A percentile compares a stretch with the other conserved stretches of the same genome.
These are phyloP conservation scores for Vigna reflexopilosa DNA, from an alignment of 306 rosid species.

Conservation along the genomic window DNA sequence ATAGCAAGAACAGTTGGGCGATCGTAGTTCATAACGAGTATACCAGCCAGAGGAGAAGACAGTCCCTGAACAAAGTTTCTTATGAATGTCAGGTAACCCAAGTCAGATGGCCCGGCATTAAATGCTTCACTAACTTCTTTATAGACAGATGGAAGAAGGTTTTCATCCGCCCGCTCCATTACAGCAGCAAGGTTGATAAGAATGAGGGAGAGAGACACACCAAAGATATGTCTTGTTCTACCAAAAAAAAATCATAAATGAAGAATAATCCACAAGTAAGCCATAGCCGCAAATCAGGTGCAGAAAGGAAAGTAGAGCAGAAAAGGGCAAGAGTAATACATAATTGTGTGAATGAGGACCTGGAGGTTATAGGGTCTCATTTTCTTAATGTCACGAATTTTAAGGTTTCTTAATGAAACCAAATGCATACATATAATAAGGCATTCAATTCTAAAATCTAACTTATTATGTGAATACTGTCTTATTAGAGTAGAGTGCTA, in stretches of 20 bases:
- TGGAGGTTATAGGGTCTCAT: slow-evolving; percentile 14
- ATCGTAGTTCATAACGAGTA: slow-evolving; percentile 75
- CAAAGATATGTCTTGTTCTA: slow-evolving; percentile 65
- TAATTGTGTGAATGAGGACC: slow-evolving; percentile 9
- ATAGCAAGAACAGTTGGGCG: slow-evolving; percentile 86
- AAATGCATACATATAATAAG: not conserved
- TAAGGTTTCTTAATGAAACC: not conserved
- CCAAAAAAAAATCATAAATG: slow-evolving; percentile 1
- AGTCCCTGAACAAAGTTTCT: slow-evolving; percentile 87
- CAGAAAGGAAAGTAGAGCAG: not conserved
- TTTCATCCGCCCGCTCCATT: slow-evolving; percentile 95
- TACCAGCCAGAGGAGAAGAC: slow-evolving; percentile 91
- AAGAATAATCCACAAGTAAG: not conserved
- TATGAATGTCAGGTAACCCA: slow-evolving; percentile 93
- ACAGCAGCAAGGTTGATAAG: slow-evolving; percentile 93
- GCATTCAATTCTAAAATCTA: slow-evolving; percentile 5
- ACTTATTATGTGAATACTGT: not conserved
- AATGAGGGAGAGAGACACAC: slow-evolving; percentile 75
- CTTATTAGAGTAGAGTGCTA: not conserved
- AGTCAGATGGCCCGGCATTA: slow-evolving; percentile 89
- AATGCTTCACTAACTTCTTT: slow-evolving; percentile 98
- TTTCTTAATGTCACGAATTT: slow-evolving; percentile 18
- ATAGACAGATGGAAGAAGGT: slow-evolving; percentile 95
- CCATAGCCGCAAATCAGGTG: slow-evolving; percentile 14
- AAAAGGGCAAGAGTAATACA: not conserved